phyloP scores from a whole-genome alignment of 1,284 basidiomycete genomes.

The Puccinia novopanici region DNA sequence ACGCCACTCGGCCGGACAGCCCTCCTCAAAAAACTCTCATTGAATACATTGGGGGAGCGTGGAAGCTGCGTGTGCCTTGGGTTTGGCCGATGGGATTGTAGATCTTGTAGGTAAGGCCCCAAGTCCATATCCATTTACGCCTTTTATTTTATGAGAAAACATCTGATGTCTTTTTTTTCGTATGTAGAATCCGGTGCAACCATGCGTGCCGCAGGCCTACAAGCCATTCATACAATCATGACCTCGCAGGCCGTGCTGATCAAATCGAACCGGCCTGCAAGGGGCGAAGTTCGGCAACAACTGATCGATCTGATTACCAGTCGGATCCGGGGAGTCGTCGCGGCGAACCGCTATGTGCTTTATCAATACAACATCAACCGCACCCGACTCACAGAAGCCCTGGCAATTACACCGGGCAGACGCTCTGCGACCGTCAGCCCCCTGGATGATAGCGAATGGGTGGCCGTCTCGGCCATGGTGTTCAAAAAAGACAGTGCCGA shows the following conservation, averaged over 20 bases:
- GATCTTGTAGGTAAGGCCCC: no score
- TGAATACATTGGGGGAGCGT: constrained; percentile 97
- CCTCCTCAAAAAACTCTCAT: constrained; percentile 61
- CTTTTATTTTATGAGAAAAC: no score
- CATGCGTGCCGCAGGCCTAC: constrained; percentile 95
- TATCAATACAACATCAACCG: constrained; percentile 19
- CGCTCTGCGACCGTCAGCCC: constrained; percentile 86
- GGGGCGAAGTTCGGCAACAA: constrained; percentile 61
- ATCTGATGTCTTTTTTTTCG: no score
- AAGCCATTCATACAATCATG: constrained; percentile 85
- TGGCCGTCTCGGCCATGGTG: constrained; percentile 90
- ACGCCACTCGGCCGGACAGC: background rate
- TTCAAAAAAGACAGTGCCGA: constrained; percentile 77
- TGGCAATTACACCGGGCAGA: constrained; percentile 80
- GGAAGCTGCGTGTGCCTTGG: constrained; percentile 93
- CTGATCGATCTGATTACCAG: constrained; percentile 80
- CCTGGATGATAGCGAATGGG: constrained; percentile 78
- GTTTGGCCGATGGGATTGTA: constrained; percentile 88
- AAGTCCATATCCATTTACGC: no score
- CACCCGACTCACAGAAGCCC: constrained; percentile 63
- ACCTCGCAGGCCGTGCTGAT: constrained; percentile 77
- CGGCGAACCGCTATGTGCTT: constrained; percentile 61
- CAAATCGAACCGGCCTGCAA: constrained; percentile 69
- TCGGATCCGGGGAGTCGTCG: constrained; percentile 76
- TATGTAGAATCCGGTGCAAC: constrained; percentile 74